Base-by-base conservation (phyloP, 768 basidiomycete genomes). In the Mycena leptocephala region DNA sequence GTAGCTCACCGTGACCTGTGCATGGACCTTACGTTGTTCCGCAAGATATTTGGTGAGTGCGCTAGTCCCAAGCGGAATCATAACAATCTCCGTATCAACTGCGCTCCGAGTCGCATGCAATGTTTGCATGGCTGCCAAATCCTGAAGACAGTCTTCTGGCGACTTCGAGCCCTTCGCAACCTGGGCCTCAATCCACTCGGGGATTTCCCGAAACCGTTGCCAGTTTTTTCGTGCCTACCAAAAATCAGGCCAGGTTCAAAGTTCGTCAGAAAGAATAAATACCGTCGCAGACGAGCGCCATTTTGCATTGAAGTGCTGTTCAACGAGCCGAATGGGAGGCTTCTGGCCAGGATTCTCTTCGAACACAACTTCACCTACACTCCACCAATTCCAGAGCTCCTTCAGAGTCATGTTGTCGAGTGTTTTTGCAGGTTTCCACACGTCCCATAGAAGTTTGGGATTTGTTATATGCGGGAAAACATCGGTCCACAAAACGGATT, bases 141-240 rank as follows among this genome's bases (percentile, higher is more conserved):
- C 33, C 22, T 33, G 33, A 18, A 61, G 13, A 35, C 33, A 61
- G 28, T 10, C 33, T n/a, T 61, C 59, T 2, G 59, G 59, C 2
- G 59, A 61, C 11, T n/a, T 61, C 9, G 59, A 61, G 1, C 22
- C 11, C 2, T 20, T 22, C 8, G 14, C 30, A 26, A 58, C 26
- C 33, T 74, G 30, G n/a, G 4, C 13, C 30, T 75, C 68, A 46
- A 75, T 75, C 35, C 48, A 75, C 26, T 75, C 74, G 3, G 74
- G 69, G 20, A 75, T 75, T 51, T 75, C 74, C 6, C 62, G 68
- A 55, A 70, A 71, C 22, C 59, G 68, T 39, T 75, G 28, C 56
- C 58, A 75, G 9, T 37, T 61, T 41, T 75, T 75, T 7, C 71
- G 43, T 32, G 71, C 61, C 71, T 72, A 22, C 9, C 5, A 59